A percentile compares a stretch with the other conserved stretches of the same genome.
Evolutionary conservation across 495 filamentous ascomycete genomes (phyloP).

Genomic region (Ascodesmis nigricans): DNA sequence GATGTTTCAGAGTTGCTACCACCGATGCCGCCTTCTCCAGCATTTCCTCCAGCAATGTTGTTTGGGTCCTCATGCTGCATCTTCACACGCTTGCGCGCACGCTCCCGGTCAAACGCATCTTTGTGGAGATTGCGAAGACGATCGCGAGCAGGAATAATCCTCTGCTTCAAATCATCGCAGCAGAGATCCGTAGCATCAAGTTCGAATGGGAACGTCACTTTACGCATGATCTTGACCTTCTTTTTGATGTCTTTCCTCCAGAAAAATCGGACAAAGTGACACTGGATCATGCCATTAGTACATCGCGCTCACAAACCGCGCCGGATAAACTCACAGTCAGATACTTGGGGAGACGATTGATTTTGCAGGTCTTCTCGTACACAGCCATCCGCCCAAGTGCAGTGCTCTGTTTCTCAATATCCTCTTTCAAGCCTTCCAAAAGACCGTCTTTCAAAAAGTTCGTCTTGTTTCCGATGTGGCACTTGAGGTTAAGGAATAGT

Average conservation of each 20-base stretch:
- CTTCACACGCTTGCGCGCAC: constrained; percentile 72
- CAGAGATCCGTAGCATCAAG: constrained; percentile 89
- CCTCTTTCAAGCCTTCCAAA: constrained; percentile 53
- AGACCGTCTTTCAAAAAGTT: constrained; percentile 85
- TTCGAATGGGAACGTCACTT: constrained; percentile 86
- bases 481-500: constrained; percentile 76
- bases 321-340: constrained; percentile 39
- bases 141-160: constrained; percentile 74
- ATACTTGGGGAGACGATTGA: constrained; percentile 79
- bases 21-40: constrained; percentile 16
- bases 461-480: constrained; percentile 66
- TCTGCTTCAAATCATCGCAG: constrained; percentile 62
- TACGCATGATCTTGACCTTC: constrained; percentile 98
- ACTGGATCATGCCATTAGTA: constrained; percentile 8
- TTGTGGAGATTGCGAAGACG: constrained; percentile 90
- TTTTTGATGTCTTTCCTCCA: constrained; percentile 88
- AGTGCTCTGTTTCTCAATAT: constrained; percentile 73
- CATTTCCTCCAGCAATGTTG: constrained; percentile 20
- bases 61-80: constrained; percentile 26
- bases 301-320: too few relatives aligned
- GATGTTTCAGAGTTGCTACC: constrained; percentile 13
- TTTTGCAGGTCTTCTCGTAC: constrained; percentile 77
- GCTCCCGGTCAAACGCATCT: constrained; percentile 75
- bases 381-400: constrained; percentile 50
- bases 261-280: constrained; percentile 90